Evolutionary conservation across 2,329 filamentous ascomycete genomes (phyloP).

Genomic region (Blastomyces silverae): DNA sequence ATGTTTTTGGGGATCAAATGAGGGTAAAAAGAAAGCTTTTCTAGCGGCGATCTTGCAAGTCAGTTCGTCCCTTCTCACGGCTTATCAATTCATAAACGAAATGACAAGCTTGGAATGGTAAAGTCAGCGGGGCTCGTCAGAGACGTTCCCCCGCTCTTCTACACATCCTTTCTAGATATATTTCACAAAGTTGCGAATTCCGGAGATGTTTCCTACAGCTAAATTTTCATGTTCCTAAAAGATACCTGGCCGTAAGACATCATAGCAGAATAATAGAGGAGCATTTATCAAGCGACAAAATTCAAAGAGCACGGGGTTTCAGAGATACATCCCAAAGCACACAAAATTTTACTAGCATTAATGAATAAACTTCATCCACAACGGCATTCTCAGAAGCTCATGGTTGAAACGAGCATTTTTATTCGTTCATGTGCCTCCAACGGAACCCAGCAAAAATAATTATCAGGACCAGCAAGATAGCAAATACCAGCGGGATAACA

Average conservation of each 20-base stretch:
- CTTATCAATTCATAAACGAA: neutral
- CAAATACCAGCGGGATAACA: neutral
- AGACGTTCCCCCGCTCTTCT: too few relatives aligned
- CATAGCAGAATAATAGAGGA: too few relatives aligned
- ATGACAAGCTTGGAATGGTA: too few relatives aligned
- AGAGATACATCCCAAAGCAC: too few relatives aligned
- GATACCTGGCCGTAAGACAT: neutral
- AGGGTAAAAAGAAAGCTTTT: neutral
- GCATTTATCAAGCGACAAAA: too few relatives aligned
- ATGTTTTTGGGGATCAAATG: neutral
- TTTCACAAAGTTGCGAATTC: neutral
- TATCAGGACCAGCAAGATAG: too few relatives aligned
- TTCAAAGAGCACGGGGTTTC: too few relatives aligned
- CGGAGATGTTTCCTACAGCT: neutral
- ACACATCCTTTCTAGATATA: neutral
- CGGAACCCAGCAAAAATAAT: neutral
- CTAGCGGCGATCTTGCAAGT: neutral
- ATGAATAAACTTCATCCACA: neutral
- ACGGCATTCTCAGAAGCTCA: neutral
- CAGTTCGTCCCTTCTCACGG: neutral
- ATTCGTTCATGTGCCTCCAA: neutral
- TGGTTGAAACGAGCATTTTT: neutral
- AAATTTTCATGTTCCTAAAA: neutral
- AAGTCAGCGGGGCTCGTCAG: too few relatives aligned
- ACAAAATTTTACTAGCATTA: neutral